Base-by-base conservation (phyloP, 1,284 basidiomycete species). In the Marasmius tenuissimus region DNA sequence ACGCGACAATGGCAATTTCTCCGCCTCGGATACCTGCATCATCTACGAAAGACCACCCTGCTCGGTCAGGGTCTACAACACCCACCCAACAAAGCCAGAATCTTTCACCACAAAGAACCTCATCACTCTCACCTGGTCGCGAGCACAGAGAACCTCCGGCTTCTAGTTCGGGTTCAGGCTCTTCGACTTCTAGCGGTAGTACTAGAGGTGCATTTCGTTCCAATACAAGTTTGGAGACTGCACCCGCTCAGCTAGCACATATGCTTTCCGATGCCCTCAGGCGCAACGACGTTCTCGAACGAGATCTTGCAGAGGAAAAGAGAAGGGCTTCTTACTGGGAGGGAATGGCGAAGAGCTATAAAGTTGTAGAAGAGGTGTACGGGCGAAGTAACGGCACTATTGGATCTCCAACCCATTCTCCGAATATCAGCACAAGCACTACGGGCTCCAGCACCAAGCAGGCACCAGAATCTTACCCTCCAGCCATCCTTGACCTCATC, bases 241-340 rank as follows among this genome's bases (percentile, higher is more conserved):
- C 53, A 8, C 33, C 49, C 14, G 58, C 62, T 38, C 37, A 55
- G 20, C 62, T 66, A 34, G 64, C 64, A 8, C 35, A 53, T 35
- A 40, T 63, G n/a, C 60, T 66, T 9, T 52, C 64, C 27, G 58
- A 57, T 7, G 37, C 64, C 16, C 38, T 61, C 18, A 45, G 35
- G 12, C 57, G 63, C 37, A 37, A 61, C 16, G 64, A 66, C 22
- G 40, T 57, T 20, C 49, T 60, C 40, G 61, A 61, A 51, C 42
- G 54, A 8, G 40, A 20, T n/a, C 48, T 55, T 12, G 48, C 60
- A 20, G 60, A 58, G 34, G 61, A 60, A 14, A 57, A 60, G 45
- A 40, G 42, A 52, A 27, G 64, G 16, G 62, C 64, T n/a, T 53
- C 58, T 56, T 51, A 66, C 18, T 66, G 52, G 47, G 64, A 66